Base-by-base conservation (phyloP, 2,329 filamentous ascomycete genomes). In the Alternaria solani region DNA sequence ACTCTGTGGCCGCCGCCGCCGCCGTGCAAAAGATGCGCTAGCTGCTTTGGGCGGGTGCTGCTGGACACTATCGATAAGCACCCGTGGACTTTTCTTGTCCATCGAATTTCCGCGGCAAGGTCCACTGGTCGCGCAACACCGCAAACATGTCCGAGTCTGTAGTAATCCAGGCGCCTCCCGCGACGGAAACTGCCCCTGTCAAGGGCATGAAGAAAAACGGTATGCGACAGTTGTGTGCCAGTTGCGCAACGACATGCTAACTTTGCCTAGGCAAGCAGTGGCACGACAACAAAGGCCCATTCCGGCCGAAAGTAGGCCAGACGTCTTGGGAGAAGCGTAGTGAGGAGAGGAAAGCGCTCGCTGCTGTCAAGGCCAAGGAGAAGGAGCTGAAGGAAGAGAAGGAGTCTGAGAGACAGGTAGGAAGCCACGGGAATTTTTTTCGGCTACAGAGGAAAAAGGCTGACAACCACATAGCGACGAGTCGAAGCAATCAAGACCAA, bases 351-450 rank as follows among this genome's bases (percentile, higher is more conserved):
- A 87, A 89, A 63, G 86, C 89, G 7, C 85, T 89, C 70, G 86
- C 87, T 12, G 88, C 92, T n/a, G 87, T 91, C 71, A 98, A 97
- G 82, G 92, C 93, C 36, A 93, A 93, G 75, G 95, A 98, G 82
- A 94, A 92, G 80, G 93, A 97, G 79, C 88, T 99, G 88, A 78
- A 94, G 83, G 92, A 93, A 0, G 95, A 97, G 82, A 97, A 96
- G 81, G 93, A 96, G 76, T 87, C 90, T n/a, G 90, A 91, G 79
- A 87, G 93, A 81, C 85, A 94, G 85, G 93, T 95, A 80, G 63
- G 86, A 80, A 63, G 86, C 65, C 36, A n/a, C 20, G 34, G 28
- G 20, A 23, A 23, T 23, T 23, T 23, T 23, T 18, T 20, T 18
- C 28, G 8, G n/a, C 7, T 14, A 7, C 26, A 20, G 26, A 20